Evolutionary conservation across 192 early-diverging fungal species (phyloP).

Genomic region (Gaertneriomyces sp.): DNA sequence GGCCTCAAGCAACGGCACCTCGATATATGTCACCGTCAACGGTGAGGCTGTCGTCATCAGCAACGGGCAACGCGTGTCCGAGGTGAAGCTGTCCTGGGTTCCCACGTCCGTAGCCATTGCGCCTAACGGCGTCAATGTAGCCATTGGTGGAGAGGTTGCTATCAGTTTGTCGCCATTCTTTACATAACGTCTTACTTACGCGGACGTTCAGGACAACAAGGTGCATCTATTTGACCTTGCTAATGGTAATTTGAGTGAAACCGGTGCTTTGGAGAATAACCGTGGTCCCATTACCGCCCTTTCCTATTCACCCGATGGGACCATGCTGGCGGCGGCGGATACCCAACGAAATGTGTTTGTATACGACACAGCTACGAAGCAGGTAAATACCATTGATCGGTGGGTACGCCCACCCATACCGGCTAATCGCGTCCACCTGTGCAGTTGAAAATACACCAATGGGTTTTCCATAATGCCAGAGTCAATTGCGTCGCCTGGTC

Average conservation of each 20-base stretch:
- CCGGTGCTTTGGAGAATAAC: slow-evolving; percentile 41
- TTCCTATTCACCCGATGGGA: slow-evolving; percentile 70
- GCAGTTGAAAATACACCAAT: slow-evolving; percentile 58
- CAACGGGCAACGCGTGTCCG: slow-evolving; percentile 38
- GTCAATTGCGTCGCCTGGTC: slow-evolving; percentile 80
- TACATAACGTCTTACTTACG: not conserved
- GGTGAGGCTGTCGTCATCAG: slow-evolving; percentile 51
- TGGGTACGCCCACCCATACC: too few species aligned
- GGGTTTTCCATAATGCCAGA: slow-evolving; percentile 88
- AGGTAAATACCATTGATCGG: slow-evolving; percentile 17
- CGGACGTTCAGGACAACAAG: slow-evolving; percentile 50
- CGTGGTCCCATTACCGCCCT: slow-evolving; percentile 74
- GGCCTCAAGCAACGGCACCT: slow-evolving; percentile 42
- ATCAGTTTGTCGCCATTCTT: not conserved
- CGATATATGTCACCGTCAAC: slow-evolving; percentile 53
- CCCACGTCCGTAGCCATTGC: slow-evolving; percentile 58
- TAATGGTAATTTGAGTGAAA: slow-evolving; percentile 31
- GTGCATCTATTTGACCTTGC: slow-evolving; percentile 62
- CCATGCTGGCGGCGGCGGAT: slow-evolving; percentile 77
- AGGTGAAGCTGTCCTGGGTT: slow-evolving; percentile 39
- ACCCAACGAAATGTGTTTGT: slow-evolving; percentile 74
- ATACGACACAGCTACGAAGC: slow-evolving; percentile 55
- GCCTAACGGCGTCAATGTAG: slow-evolving; percentile 47
- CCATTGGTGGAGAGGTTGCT: slow-evolving; percentile 64
- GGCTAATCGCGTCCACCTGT: not conserved